A percentile compares a stretch with the other conserved stretches of the same genome.
Conservation (phyloP, 1,284 basidiomycete genomes). For the Phellopilus nigrolimitatus region DNA sequence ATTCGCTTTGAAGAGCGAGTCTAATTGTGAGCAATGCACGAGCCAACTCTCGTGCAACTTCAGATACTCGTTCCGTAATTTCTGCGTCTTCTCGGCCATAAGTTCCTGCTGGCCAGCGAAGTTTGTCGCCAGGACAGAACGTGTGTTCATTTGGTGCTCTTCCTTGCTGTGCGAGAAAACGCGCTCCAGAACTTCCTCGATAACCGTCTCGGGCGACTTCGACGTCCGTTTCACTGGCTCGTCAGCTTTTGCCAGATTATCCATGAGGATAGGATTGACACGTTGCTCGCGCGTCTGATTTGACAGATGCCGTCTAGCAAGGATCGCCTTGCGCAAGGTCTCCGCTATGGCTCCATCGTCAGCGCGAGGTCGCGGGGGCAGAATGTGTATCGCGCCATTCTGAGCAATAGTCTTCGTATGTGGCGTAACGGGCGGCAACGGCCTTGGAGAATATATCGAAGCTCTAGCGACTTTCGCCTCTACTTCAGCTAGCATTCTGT, state of each 20-base stretch:
- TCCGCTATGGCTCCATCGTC: conserved; percentile 47
- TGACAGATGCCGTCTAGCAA: conserved; percentile 54
- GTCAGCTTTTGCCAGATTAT: conserved; percentile 47
- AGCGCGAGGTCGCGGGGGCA: conserved; percentile 16
- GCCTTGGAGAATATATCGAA: conserved; percentile 2
- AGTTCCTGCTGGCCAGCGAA: conserved; percentile 49
- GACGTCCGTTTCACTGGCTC: conserved; percentile 23
- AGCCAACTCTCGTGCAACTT: conserved; percentile 67
- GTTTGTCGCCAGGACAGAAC: conserved; percentile 45
- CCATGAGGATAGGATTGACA: conserved; percentile 54
- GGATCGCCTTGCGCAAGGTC: conserved; percentile 56
- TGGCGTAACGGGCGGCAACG: neutral
- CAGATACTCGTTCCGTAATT: conserved; percentile 64
- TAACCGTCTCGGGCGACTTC: conserved; percentile 33
- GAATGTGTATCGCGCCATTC: conserved; percentile 7
- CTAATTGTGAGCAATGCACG: conserved; percentile 63
- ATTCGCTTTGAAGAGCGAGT: conserved; percentile 38
- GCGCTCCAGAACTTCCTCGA: conserved; percentile 43
- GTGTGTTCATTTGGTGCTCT: conserved; percentile 36
- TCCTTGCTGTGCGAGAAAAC: conserved; percentile 32
- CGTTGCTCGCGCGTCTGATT: conserved; percentile 56
- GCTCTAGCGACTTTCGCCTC: conserved; percentile 1
- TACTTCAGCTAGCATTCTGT: conserved; percentile 3
- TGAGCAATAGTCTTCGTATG: neutral
- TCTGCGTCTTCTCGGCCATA: conserved; percentile 50